These are phyloP conservation scores for Populus euphratica DNA, from an alignment of 345 rosid genomes.

Conservation along the genomic window DNA sequence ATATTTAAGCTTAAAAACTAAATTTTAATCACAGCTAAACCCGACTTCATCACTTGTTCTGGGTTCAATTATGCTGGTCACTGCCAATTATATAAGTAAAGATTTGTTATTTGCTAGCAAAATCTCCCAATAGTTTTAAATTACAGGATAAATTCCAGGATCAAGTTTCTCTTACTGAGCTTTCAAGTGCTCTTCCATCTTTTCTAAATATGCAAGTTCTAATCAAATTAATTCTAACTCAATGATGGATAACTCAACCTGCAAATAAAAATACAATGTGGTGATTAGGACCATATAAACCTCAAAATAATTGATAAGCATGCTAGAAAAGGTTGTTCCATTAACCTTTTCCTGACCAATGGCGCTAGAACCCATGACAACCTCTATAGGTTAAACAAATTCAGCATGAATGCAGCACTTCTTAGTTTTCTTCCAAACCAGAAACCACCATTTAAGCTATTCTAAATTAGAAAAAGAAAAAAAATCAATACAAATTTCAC, in stretches of 20 bases:
- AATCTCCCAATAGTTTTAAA: not conserved
- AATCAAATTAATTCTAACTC: constrained; percentile 79
- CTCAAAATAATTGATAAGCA: constrained; percentile 6
- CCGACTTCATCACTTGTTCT: not conserved
- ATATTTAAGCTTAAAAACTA: not conserved
- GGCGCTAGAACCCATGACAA: constrained; percentile 56
- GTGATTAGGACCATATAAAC: constrained; percentile 9
- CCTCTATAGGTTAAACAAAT: constrained; percentile 61
- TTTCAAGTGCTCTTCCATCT: constrained; percentile 78
- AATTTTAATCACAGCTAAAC: not conserved
- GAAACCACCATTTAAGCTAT: constrained; percentile 41
- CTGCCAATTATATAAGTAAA: not conserved
- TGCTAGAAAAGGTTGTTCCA: constrained; percentile 7
- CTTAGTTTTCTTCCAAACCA: constrained; percentile 47
- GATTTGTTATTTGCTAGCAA: not conserved
- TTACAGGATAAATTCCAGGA: no score
- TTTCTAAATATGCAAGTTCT: constrained; percentile 76
- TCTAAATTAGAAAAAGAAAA: constrained; percentile 45
- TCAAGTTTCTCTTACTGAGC: constrained; percentile 61
- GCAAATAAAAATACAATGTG: constrained; percentile 10
- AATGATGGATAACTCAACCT: constrained; percentile 65
- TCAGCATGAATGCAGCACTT: constrained; percentile 67
- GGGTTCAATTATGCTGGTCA: not conserved
- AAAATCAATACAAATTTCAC: constrained; percentile 21
- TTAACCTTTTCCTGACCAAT: constrained; percentile 76